Base-by-base conservation (phyloP, 768 basidiomycete genomes). In the Aureoboletus auriporus region DNA sequence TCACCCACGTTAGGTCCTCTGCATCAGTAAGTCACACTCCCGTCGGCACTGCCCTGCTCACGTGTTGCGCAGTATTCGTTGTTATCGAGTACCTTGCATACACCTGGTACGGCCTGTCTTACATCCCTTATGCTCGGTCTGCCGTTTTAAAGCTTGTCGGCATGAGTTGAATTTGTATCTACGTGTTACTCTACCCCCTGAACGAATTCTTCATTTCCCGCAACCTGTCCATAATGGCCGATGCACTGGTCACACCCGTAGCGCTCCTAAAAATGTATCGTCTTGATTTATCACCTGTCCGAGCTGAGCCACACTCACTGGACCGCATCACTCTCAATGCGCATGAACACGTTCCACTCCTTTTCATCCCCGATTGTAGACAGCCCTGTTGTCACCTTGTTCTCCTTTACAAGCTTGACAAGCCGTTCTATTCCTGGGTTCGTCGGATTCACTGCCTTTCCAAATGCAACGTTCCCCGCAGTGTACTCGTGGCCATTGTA, bases 401-500 rank as follows among this genome's bases (percentile, higher is more conserved):
- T 83, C 39, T 74, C 71, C 43, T 76, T 62, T 20, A 79, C 77
- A 16, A 91, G 71, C 38, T 77, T 70, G 7, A 70, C 71, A 28
- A 96, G 78, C 27, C 79, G 75, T 27, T 64, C 67, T 38, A 95
- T 65, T 2, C 73, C 86, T 20, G 72, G 49, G 62, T 87, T 92
- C 0, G 72, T 75, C 23, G 86, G 84, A 46, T 80, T 78, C 39
- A 92, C 66, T 30, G 72, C 67, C 55, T 72, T 76, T 3, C 75
- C 92, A 65, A 95, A 96, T 13, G 81, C 79, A 36, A 84, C 68
- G 57, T 77, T 93, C 33, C 79, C 78, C 3, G 70, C 70, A 6
- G 93, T 95, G 72, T 96, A 96, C 66, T 97, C 94, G 69, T 97
- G 94, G 0, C 95, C 94, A 58, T 83, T 83, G 72, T 89, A 92